These are phyloP conservation scores for Eremomyces bilateralis DNA, from an alignment of 495 filamentous ascomycete species.

Conservation along the genomic window DNA sequence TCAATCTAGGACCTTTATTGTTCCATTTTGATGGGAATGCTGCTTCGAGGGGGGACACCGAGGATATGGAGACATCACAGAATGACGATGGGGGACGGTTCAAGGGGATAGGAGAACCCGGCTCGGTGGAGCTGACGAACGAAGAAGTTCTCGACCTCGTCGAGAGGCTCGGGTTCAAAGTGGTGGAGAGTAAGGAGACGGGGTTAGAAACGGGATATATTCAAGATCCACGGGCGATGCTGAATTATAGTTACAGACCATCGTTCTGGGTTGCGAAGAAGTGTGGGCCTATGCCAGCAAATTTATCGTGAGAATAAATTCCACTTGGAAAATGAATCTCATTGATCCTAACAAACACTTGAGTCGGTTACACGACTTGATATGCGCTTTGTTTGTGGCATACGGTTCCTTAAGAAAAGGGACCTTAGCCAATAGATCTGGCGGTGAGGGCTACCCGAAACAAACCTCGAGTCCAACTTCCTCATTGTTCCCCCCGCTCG, in stretches of 20 bases:
- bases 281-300: constrained; percentile 5
- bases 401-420: too few species aligned
- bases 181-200: constrained; percentile 23
- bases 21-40: constrained; percentile 63
- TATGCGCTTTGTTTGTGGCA: too few species aligned
- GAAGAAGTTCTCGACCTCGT: constrained; percentile 68
- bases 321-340: too few species aligned
- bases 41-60: constrained; percentile 13
- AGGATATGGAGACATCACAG: constrained; percentile 2
- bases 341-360: too few species aligned
- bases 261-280: constrained; percentile 76
- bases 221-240: constrained; percentile 61
- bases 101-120: constrained; percentile 49
- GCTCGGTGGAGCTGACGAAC: constrained; percentile 67
- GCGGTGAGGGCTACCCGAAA: too few species aligned
- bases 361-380: too few species aligned
- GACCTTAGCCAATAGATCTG: too few species aligned
- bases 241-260: constrained; percentile 56
- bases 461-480: too few species aligned
- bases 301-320: too few species aligned
- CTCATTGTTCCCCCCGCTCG: too few species aligned
- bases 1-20: constrained; percentile 74
- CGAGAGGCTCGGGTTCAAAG: constrained; percentile 56
- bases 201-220: constrained; percentile 55
- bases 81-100: background rate